These are phyloP conservation scores for Apiotrichum sp. DNA, from an alignment of 1,284 basidiomycete genomes.

Conservation along the genomic window DNA sequence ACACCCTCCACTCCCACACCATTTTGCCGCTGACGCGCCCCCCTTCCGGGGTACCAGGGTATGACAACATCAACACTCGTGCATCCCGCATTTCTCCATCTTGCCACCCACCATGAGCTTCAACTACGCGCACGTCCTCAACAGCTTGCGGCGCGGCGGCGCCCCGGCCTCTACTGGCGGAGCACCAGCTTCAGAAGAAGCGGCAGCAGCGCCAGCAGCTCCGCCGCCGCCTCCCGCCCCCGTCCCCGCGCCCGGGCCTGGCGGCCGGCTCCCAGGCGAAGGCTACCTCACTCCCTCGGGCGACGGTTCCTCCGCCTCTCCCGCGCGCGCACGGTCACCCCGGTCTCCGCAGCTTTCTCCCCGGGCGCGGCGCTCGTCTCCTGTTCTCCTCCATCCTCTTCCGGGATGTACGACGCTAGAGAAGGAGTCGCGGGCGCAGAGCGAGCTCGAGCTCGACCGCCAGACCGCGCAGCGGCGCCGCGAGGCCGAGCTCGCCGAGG, in stretches of 20 bases:
- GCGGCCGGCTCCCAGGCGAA: neutral
- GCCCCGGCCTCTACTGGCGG: too few relatives aligned
- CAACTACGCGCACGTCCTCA: slow-evolving; percentile 11
- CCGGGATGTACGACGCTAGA: slow-evolving; percentile 26
- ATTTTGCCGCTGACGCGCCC: too few relatives aligned
- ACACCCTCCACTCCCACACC: neutral
- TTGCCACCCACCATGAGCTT: slow-evolving; percentile 2
- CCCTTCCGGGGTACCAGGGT: too few relatives aligned
- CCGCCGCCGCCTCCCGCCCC: neutral
- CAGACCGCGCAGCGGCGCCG: slow-evolving; percentile 28
- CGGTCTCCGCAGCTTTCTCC: too few relatives aligned
- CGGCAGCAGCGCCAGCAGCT: neutral
- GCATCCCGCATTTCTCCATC: too few relatives aligned
- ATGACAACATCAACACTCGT: too few relatives aligned
- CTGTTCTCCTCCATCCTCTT: slow-evolving; percentile 37
- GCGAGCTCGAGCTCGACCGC: slow-evolving; percentile 40
- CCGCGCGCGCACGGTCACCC: neutral
- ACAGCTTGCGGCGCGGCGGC: neutral
- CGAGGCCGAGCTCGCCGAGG: slow-evolving; percentile 39
- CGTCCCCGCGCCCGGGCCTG: neutral
- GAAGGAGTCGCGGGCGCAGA: slow-evolving; percentile 27
- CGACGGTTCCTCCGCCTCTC: neutral
- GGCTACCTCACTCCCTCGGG: neutral
- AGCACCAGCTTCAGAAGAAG: too few relatives aligned
- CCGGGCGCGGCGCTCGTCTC: slow-evolving; percentile 18